Conservation (phyloP, 768 basidiomycete genomes). For the Coprinopsis sp. region DNA sequence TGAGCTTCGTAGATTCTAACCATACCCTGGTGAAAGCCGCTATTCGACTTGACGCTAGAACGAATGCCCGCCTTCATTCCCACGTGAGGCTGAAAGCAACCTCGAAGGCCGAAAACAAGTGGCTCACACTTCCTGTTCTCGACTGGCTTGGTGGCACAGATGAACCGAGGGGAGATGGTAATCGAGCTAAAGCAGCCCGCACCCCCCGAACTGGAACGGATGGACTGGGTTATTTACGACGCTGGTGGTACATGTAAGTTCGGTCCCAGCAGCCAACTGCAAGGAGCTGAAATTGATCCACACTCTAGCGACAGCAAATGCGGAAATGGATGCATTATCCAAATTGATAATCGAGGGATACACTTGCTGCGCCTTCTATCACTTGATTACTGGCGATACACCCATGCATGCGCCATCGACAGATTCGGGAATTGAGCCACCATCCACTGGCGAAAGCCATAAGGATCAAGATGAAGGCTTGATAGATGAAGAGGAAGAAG, state of each 20-base stretch:
- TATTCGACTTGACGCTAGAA: conserved; percentile 50
- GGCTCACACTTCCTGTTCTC: conserved; percentile 40
- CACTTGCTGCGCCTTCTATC: conserved; percentile 46
- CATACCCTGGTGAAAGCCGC: conserved; percentile 38
- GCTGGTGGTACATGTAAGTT: conserved; percentile 54
- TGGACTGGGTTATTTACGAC: conserved; percentile 64
- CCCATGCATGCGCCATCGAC: background rate
- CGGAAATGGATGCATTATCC: conserved; percentile 61
- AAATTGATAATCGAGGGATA: conserved; percentile 39
- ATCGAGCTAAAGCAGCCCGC: conserved; percentile 52
- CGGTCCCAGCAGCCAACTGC: background rate
- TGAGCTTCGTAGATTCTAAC: conserved; percentile 22
- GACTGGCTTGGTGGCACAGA: conserved; percentile 59
- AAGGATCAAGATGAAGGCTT: no score
- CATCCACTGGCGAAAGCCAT: no score
- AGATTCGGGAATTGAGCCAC: no score
- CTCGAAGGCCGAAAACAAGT: conserved; percentile 49
- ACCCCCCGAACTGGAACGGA: conserved; percentile 53
- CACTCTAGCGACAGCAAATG: conserved; percentile 49
- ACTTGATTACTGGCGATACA: conserved; percentile 38
- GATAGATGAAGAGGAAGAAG: conserved; percentile 5
- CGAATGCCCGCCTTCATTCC: conserved; percentile 52
- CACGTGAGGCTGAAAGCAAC: conserved; percentile 60
- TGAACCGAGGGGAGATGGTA: conserved; percentile 48
- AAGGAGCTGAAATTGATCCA: background rate